These are phyloP conservation scores for Aspergillus sojae DNA, from an alignment of 2,329 filamentous ascomycete species.

Conservation along the genomic window DNA sequence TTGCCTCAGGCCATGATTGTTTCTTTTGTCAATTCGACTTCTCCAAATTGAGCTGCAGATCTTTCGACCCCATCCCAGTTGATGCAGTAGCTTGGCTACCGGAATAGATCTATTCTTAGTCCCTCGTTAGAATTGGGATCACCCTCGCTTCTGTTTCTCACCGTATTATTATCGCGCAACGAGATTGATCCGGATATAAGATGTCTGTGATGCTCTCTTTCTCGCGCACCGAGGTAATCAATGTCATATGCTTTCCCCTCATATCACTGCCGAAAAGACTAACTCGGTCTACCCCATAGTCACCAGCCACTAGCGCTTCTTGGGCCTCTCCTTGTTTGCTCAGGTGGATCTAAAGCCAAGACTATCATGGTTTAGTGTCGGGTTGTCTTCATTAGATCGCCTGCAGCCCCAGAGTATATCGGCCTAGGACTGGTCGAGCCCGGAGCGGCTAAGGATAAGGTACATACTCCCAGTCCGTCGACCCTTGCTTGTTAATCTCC, in stretches of 20 bases:
- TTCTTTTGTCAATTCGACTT: background rate
- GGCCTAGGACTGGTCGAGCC: background rate
- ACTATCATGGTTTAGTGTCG: slow-evolving; percentile 1
- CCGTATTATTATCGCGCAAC: background rate
- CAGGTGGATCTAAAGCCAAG: slow-evolving; percentile 6
- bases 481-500: slow-evolving; percentile 10
- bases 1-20: background rate
- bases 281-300: slow-evolving; percentile 4
- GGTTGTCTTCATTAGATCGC: slow-evolving; percentile 1
- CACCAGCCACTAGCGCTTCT: background rate
- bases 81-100: background rate
- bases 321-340: slow-evolving; percentile 1
- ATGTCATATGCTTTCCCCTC: slow-evolving; percentile 2
- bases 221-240: background rate
- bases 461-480: background rate
- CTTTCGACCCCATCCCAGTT: background rate
- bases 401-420: background rate
- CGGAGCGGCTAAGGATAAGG: background rate
- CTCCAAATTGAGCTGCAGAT: background rate
- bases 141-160: background rate
- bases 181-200: background rate
- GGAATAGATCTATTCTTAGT: background rate
- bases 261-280: background rate
- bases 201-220: background rate
- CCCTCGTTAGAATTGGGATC: background rate